phyloP scores from a whole-genome alignment of 164 flowering plant genomes.

The Houttuynia cordata region DNA sequence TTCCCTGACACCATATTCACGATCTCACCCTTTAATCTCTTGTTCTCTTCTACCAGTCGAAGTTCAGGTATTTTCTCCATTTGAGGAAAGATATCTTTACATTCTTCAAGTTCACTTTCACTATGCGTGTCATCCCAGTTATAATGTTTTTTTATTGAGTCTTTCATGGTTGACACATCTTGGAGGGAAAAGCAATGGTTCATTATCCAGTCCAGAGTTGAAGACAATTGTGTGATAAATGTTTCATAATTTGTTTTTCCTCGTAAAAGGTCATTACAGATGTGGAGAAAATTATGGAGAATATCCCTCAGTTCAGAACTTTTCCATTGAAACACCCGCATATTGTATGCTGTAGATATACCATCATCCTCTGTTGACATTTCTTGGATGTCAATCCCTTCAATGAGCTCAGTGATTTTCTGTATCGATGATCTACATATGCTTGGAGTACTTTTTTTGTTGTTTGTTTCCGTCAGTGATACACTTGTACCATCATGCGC shows the following conservation, averaged over 20 bases:
- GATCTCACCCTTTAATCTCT: constrained; percentile 29
- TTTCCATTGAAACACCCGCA: constrained; percentile 66
- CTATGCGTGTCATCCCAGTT: constrained; percentile 28
- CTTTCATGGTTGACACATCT: constrained; percentile 47
- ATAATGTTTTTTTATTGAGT: constrained; percentile 40
- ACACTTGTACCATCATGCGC: constrained; percentile 11
- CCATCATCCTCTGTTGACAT: constrained; percentile 17
- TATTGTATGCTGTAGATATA: constrained; percentile 26
- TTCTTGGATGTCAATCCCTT: constrained; percentile 35
- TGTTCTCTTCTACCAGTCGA: constrained; percentile 30
- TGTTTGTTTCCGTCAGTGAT: constrained; percentile 12
- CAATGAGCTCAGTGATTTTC: constrained; percentile 59
- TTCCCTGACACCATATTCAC: constrained; percentile 19
- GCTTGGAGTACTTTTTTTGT: constrained; percentile 19
- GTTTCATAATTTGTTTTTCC: constrained; percentile 34
- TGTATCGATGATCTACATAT: constrained; percentile 35
- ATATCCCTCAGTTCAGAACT: constrained; percentile 39
- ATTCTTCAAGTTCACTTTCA: constrained; percentile 29
- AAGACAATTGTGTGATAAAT: constrained; percentile 35
- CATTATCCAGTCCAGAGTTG: constrained; percentile 50
- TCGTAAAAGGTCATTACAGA: constrained; percentile 38
- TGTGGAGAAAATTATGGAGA: constrained; percentile 25
- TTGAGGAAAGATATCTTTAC: constrained; percentile 10
- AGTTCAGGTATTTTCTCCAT: constrained; percentile 17
- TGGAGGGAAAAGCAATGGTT: constrained; percentile 45